Evolutionary conservation across 2,329 filamentous ascomycete species (phyloP), one percentile per base, ranked within the genome.

Genomic region (Emmonsiellopsis sp.): DNA sequence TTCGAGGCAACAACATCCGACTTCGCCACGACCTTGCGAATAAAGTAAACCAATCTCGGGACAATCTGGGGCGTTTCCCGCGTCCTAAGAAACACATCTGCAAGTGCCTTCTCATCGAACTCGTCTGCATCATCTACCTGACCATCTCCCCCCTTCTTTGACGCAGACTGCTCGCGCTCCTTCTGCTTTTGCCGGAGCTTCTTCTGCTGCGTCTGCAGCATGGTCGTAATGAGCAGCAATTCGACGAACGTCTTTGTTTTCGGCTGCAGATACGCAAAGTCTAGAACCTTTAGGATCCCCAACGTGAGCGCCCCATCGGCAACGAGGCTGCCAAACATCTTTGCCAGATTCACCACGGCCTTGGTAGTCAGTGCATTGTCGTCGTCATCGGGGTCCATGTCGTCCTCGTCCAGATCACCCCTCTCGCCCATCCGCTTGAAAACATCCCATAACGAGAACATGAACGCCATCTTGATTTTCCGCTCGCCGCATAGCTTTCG

Each of bases 381-480:
- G 1, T 71, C 68, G 1, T 83, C 81, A 14, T 77, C 76, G 27
- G 78, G 75, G 2, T 82, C 80, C 5, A 84, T 81, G 21, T 40
- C 46, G 5, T 82, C 83, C 44, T 87, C 85, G 37, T 87, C 80
- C 2, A 75, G 62, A 46, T 74, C 66, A 11, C 65, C 68, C 21
- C 79, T 81, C 68, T 95, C 91, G n/a, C 90, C 92, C 70, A 96
- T 81, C 37, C 83, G 79, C 62, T 86, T 85, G 70, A 96, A 94
- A 8, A 92, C 76, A 61, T 87, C 88, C 84, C 91, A 95, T 1
- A 97, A 74, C 6, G 85, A 82, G 62, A 92, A 90, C 65, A 93
- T 88, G 65, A 97, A 94, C 1, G 88, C 85, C 72, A 92, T 92
- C 56, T 83, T 82, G 60, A 94, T 78, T 61, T 84, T 83, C 59